Evolutionary conservation across 495 filamentous ascomycete species (phyloP), one percentile per base, ranked within the genome.

Genomic region (Hyphodiscus hymeniophilus): DNA sequence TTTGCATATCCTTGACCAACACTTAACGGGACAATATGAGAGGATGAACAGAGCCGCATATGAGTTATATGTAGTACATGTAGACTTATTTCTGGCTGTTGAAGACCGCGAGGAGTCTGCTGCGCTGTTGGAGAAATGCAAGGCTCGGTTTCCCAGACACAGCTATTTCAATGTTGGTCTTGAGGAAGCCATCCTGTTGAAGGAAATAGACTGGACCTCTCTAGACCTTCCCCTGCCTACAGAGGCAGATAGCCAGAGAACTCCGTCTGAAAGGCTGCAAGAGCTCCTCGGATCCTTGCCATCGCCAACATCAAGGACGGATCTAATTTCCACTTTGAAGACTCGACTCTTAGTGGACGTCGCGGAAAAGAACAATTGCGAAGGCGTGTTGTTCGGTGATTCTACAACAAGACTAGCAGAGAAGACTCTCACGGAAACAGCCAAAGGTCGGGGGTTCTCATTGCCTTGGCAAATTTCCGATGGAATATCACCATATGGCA

Each of bases 321-420:
- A 98, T 61, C 64, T 94, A n/a, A 63, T 81, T 12, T 68, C 71
- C 8, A 73, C 85, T 6, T 64, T 95, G 24, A 71, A 78, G n/a
- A 84, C 76, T 0, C 73, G 82, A 42, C 69, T 95, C 3, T 70
- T 95, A 24, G 65, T 84, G 41, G 69, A 76, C 10, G 70, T 77
- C 35, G 86, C 88, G 13, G 71, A 75, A 42, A 57, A 61, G 2
- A 55, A 70, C 20, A 62, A 55, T n/a, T 91, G 83, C 60, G 73
- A 81, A 45, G 73, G 76, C 16, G 73, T 97, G 21, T 60, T 96
- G 0, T 85, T 91, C 66, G 91, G 87, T 13, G 80, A 92, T 66
- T 87, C 79, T 38, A 94, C 94, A 8, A 96, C 87, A 7, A 75
- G 83, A 10, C 75, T 98, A 18, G 91, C 92, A 3, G 85, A 91